These are phyloP conservation scores for Aureobasidium sp. DNA, from an alignment of 2,329 filamentous ascomycete species.

Conservation along the genomic window DNA sequence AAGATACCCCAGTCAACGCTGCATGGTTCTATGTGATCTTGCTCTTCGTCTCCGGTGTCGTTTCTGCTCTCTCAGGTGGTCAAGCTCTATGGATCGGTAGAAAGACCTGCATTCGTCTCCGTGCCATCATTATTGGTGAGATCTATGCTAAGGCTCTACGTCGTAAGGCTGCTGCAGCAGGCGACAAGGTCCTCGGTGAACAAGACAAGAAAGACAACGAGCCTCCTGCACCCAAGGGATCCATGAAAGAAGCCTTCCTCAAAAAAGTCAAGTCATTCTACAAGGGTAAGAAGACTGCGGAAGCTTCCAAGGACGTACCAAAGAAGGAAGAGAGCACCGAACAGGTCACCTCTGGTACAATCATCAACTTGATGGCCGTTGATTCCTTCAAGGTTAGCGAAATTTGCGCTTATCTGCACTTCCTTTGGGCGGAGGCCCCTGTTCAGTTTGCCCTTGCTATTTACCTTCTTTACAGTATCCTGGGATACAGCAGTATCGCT, in stretches of 20 bases:
- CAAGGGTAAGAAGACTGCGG: slow-evolving; percentile 53
- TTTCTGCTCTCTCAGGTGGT: slow-evolving; percentile 76
- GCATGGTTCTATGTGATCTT: slow-evolving; percentile 94
- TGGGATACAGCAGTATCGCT: slow-evolving; percentile 88
- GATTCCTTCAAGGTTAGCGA: slow-evolving; percentile 99
- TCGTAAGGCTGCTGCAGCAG: slow-evolving; percentile 74
- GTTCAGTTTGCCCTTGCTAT: slow-evolving; percentile 80
- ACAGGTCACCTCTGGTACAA: slow-evolving; percentile 91
- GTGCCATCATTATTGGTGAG: slow-evolving; percentile 92
- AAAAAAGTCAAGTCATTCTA: slow-evolving; percentile 45
- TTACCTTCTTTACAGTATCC: slow-evolving; percentile 75
- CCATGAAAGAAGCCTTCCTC: slow-evolving; percentile 34
- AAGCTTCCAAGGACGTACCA: slow-evolving; percentile 36
- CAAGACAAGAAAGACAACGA: slow-evolving; percentile 43
- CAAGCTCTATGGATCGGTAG: slow-evolving; percentile 89
- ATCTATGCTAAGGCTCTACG: slow-evolving; percentile 94
- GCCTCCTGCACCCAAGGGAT: not conserved
- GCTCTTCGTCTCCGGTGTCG: slow-evolving; percentile 72
- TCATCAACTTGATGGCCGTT: slow-evolving; percentile 99
- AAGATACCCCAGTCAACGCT: slow-evolving; percentile 69
- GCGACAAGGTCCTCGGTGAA: slow-evolving; percentile 63
- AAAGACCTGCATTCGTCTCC: slow-evolving; percentile 86
- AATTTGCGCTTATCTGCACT: slow-evolving; percentile 90
- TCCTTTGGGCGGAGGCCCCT: slow-evolving; percentile 85
- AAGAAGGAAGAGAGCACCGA: slow-evolving; percentile 39